These are phyloP conservation scores for Daedaleopsis nitida DNA, from an alignment of 768 basidiomycete species.

Conservation along the genomic window DNA sequence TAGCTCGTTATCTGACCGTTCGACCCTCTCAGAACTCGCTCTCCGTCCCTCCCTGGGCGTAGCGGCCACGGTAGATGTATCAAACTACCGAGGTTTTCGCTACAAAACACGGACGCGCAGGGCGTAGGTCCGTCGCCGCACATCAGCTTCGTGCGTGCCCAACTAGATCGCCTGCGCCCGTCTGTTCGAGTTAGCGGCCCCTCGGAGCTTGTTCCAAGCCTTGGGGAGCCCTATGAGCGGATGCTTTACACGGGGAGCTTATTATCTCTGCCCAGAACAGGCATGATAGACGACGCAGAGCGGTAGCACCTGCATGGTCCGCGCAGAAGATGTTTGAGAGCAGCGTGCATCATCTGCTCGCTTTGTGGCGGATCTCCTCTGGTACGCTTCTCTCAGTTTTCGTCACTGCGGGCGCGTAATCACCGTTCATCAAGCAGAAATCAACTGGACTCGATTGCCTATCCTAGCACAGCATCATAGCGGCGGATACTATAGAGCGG, in stretches of 20 bases:
- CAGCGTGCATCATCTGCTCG: constrained; percentile 9
- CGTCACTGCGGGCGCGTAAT: constrained; percentile 7
- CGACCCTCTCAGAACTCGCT: neutral
- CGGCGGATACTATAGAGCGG: constrained; percentile 14
- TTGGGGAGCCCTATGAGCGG: constrained; percentile 4
- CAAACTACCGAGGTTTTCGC: constrained; percentile 18
- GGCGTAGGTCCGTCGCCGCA: constrained; percentile 2
- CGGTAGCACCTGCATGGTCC: constrained; percentile 8
- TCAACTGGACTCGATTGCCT: constrained; percentile 8
- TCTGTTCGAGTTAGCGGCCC: neutral
- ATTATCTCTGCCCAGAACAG: constrained; percentile 10
- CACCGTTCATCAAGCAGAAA: neutral
- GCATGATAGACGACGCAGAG: constrained; percentile 6
- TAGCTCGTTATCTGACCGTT: constrained; percentile 12
- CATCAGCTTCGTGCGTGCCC: constrained; percentile 5
- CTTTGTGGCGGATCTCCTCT: constrained; percentile 17
- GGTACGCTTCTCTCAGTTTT: neutral
- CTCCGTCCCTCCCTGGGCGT: neutral
- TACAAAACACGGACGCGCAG: constrained; percentile 1
- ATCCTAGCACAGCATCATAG: constrained; percentile 11
- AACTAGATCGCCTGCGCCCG: constrained; percentile 10
- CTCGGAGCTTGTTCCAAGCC: constrained; percentile 10
- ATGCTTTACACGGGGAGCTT: constrained; percentile 15
- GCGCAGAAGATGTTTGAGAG: constrained; percentile 12
- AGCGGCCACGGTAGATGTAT: constrained; percentile 2